These are phyloP conservation scores for Amanita rimosa DNA, from an alignment of 768 basidiomycete genomes.

Conservation along the genomic window DNA sequence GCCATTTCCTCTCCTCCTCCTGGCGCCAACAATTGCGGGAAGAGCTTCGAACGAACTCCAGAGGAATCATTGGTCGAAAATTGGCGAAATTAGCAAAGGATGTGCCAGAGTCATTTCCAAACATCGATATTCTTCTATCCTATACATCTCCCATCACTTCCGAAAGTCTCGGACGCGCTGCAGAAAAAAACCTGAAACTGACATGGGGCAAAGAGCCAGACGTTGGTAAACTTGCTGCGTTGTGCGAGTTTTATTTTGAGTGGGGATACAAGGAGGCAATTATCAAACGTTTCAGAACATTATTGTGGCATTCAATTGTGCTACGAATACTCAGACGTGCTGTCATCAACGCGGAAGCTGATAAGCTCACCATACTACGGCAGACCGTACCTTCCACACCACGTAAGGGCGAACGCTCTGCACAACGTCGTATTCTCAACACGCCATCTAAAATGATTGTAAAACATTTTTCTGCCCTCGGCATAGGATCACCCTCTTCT, in stretches of 20 bases:
- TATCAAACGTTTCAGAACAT: slow-evolving; percentile 72
- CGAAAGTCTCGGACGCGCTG: slow-evolving; percentile 38
- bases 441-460: slow-evolving; percentile 48
- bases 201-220: slow-evolving; percentile 53
- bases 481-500: slow-evolving; percentile 15
- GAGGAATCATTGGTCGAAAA: slow-evolving; percentile 52
- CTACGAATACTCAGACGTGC: slow-evolving; percentile 61
- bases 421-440: slow-evolving; percentile 18
- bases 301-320: slow-evolving; percentile 71
- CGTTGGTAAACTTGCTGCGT: slow-evolving; percentile 56
- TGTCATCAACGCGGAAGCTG: slow-evolving; percentile 36
- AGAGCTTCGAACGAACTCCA: slow-evolving; percentile 62
- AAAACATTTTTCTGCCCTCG: slow-evolving; percentile 40
- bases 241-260: slow-evolving; percentile 85
- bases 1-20: slow-evolving; percentile 35
- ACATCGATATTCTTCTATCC: slow-evolving; percentile 60
- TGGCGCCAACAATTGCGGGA: slow-evolving; percentile 56
- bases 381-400: slow-evolving; percentile 25
- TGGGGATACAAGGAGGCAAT: slow-evolving; percentile 84
- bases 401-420: slow-evolving; percentile 19
- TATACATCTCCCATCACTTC: slow-evolving; percentile 75
- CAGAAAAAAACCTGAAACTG: slow-evolving; percentile 20
- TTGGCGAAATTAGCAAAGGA: slow-evolving; percentile 50
- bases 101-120: slow-evolving; percentile 59
- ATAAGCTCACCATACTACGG: not conserved